Conservation (phyloP, 768 basidiomycete species). For the Termitomyces sp. region DNA sequence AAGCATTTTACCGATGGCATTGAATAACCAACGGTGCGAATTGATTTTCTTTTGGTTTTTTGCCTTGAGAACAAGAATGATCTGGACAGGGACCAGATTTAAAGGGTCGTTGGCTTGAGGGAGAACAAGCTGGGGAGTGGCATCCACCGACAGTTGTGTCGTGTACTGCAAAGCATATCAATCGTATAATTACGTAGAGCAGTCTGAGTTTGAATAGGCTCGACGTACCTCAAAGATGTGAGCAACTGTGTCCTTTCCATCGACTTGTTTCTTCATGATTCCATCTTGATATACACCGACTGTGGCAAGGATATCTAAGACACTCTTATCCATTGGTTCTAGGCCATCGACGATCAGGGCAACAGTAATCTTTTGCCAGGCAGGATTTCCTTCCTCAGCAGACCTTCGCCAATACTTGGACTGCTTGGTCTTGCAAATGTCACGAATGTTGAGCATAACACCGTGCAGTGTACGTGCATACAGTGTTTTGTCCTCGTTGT, state of each 20-base stretch:
- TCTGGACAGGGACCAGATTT: constrained; percentile 89
- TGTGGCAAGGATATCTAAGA: constrained; percentile 83
- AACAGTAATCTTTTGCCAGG: constrained; percentile 89
- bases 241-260: constrained; percentile 84
- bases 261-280: constrained; percentile 89
- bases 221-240: constrained; percentile 86
- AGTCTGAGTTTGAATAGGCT: not conserved
- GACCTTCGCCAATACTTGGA: constrained; percentile 86
- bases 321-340: constrained; percentile 93
- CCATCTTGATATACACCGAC: constrained; percentile 93
- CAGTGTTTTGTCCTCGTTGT: constrained; percentile 91
- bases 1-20: constrained; percentile 80
- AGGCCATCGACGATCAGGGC: constrained; percentile 91
- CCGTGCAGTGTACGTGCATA: constrained; percentile 90
- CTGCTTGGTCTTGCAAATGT: constrained; percentile 94
- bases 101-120: constrained; percentile 87
- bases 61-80: constrained; percentile 87
- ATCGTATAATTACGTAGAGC: constrained; percentile 4
- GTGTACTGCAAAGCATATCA: constrained; percentile 62
- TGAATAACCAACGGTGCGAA: constrained; percentile 94
- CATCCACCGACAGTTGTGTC: constrained; percentile 90
- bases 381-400: constrained; percentile 79
- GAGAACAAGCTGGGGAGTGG: constrained; percentile 84
- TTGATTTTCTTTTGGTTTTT: constrained; percentile 97
- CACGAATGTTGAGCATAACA: constrained; percentile 96